Evolutionary conservation across 2,329 filamentous ascomycete species (phyloP), one percentile per base, ranked within the genome.

Genomic region (Ceratocystis destructans): DNA sequence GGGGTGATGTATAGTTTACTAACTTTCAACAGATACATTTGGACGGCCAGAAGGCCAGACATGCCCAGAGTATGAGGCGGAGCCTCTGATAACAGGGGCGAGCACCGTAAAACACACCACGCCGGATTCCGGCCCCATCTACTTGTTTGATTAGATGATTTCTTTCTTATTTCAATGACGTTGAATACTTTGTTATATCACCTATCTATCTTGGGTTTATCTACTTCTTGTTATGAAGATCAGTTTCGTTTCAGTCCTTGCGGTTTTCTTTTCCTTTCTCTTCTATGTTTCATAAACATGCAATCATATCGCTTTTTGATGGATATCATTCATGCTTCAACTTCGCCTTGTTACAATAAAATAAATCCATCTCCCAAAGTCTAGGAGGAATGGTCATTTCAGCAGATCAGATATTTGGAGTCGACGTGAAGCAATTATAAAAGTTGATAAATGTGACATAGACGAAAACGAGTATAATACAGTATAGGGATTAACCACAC

Each of bases 11-110:
- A 64, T 71, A 31, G 31, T 61, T 8, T 8, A 10, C 22, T 63
- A 22, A 41, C 7, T 22, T 62, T 6, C 22, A 50, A 6, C 64
- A 76, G 75, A 55, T 73, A 74, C 66, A 70, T 75, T 31, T 76
- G 73, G 71, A 75, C 73, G 22, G 75, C 72, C 20, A 70, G 72
- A 61, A 71, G 70, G 61, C 73, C 72, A 61, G 59, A 68, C 28
- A n/a, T 37, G 22, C 8, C 57, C 1, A 61, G 41, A 48, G 59
- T n/a, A 20, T 48, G 28, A 31, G 20, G 1, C 6, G n/a, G n/a
- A 22, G 15, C 15, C 25, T 53, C 46, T 45, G 2, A 57, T 7
- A 17, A 33, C n/a, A n/a, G 25, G 48, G 48, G 22, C 55, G 33
- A n/a, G 55, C 33, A 25, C 48, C 48, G 33, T 22, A 59, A 59